Evolutionary conservation across 257 asterid species (phyloP).

Genomic region (Solanum verrucosum): DNA sequence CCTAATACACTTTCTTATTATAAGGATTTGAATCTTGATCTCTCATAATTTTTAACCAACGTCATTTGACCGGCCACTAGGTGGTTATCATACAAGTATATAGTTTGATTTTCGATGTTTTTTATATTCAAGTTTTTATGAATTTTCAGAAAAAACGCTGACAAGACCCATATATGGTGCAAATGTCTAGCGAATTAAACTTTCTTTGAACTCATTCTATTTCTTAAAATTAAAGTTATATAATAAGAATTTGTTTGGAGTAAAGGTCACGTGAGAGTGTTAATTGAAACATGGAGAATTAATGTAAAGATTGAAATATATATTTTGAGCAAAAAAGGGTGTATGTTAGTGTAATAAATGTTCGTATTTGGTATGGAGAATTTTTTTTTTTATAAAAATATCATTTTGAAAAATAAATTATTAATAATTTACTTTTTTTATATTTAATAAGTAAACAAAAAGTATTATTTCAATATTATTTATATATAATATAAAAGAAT

Average conservation of each 20-base stretch:
- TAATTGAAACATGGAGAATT: neutral
- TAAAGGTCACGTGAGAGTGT: neutral
- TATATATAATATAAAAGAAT: neutral
- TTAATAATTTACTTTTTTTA: neutral
- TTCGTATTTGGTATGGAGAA: neutral
- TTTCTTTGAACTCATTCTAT: neutral
- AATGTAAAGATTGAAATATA: neutral
- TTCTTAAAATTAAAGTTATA: neutral
- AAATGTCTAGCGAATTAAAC: neutral
- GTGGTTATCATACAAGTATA: neutral
- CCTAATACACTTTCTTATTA: neutral
- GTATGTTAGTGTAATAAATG: neutral
- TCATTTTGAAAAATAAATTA: neutral
- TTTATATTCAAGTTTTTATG: neutral
- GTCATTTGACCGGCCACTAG: neutral
- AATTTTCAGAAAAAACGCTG: neutral
- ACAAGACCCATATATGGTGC: neutral
- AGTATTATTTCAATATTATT: neutral
- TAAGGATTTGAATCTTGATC: neutral
- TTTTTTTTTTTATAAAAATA: too few relatives aligned
- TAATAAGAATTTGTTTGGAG: neutral
- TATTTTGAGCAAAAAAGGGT: neutral
- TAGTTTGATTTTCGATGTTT: neutral
- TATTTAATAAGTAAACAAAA: neutral
- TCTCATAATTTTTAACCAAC: neutral